These are phyloP conservation scores for Eustoma russellianum DNA, from an alignment of 257 asterid species.

Conservation along the genomic window DNA sequence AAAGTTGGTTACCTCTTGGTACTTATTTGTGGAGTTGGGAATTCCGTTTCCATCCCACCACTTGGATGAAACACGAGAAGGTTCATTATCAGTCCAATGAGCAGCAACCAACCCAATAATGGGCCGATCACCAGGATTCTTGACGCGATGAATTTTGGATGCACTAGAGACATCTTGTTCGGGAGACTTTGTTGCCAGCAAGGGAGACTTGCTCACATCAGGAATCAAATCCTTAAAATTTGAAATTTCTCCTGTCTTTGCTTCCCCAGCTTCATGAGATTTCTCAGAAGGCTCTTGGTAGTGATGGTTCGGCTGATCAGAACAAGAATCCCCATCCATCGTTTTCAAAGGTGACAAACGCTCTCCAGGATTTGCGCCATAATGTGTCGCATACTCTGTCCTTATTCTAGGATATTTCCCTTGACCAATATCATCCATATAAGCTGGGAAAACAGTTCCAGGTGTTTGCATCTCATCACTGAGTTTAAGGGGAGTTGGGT, in stretches of 20 bases:
- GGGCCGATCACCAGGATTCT: constrained; percentile 65
- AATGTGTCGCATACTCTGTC: constrained; percentile 54
- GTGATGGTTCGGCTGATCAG: too few relatives aligned
- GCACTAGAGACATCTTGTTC: constrained; percentile 12
- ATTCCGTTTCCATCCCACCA: constrained; percentile 97
- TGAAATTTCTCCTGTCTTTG: constrained; percentile 18
- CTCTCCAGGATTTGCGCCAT: constrained; percentile 47
- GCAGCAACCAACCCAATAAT: constrained; percentile 93
- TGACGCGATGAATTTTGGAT: constrained; percentile 17
- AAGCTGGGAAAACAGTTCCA: constrained; percentile 72
- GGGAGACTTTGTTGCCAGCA: too few relatives aligned
- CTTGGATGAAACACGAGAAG: constrained; percentile 47
- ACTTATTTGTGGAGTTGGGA: constrained; percentile 90
- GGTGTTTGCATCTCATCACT: constrained; percentile 90
- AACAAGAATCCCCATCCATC: constrained; percentile 3
- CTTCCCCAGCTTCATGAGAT: constrained; percentile 10
- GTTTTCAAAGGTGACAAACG: constrained; percentile 30
- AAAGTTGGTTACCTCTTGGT: constrained; percentile 59
- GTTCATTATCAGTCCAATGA: constrained; percentile 73
- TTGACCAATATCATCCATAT: constrained; percentile 32
- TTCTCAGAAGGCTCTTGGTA: not conserved
- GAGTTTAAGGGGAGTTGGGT: constrained; percentile 70
- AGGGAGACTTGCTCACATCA: constrained; percentile 47
- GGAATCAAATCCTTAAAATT: constrained; percentile 22
- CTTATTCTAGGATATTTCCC: constrained; percentile 43